Evolutionary conservation across 1,284 basidiomycete species (phyloP), one percentile per base, ranked within the genome.

Genomic region (Porodaedalea pini): DNA sequence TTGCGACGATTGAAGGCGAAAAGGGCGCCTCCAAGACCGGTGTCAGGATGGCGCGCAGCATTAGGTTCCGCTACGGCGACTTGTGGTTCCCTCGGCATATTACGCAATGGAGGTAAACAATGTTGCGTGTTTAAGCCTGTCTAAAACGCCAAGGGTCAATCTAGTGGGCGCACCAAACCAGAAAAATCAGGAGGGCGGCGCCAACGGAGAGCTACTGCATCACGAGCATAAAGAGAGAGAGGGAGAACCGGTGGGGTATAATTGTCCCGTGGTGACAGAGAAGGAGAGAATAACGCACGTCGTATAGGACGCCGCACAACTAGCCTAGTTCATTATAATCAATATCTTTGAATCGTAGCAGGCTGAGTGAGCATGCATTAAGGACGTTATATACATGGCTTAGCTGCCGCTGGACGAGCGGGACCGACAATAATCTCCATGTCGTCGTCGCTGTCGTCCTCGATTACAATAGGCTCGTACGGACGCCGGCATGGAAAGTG

Each of bases 21-120:
- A 2, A 89, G 63, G 1, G 82, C 86, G 15, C 87, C 87, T 17
- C 87, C 87, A 27, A 89, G 70, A 25, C 83, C 83, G 73, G 88
- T 79, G 2, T 71, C 60, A 17, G 37, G 82, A 7, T 81, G 81
- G 8, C 74, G 73, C 7, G 77, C 71, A 2, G 78, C 78, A 17
- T 75, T 71, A 15, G 58, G 55, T 1, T 60, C 51, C 1, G 63
- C 54, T 29, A 59, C 54, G 15, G 61, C 60, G 10, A 15, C 8
- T 15, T 15, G 31, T 17, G 6, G 17, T 10, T 45, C 21, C 6
- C 39, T 36, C 17, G 15, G 25, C 19, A 32, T 19, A 49, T 47
- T 11, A 8, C 32, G 54, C 25, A 56, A 31, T 4, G 67, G 61
- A n/a, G 65, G 66, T 8, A 65, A 61, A 41, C 59, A 59, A 1